Evolutionary conservation across 164 flowering plant species (phyloP).

Genomic region (Magnolia sinica): DNA sequence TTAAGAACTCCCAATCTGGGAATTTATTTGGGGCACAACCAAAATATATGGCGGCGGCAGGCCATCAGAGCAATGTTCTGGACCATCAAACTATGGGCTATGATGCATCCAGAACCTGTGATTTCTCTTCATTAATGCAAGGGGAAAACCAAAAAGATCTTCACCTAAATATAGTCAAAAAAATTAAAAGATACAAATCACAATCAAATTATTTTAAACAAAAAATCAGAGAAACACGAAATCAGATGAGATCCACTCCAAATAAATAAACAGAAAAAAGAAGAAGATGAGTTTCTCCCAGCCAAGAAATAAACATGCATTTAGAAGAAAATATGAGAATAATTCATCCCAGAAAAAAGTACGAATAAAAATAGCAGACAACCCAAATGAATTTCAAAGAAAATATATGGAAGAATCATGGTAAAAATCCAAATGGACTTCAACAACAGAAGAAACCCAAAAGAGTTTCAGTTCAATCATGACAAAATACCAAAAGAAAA

Average conservation of each 20-base stretch:
- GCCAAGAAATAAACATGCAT: background rate
- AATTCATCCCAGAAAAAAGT: background rate
- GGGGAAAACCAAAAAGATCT: too few relatives aligned
- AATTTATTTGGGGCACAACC: background rate
- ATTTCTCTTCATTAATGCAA: too few relatives aligned
- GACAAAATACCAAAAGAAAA: background rate
- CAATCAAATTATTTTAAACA: too few relatives aligned
- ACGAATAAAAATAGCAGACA: background rate
- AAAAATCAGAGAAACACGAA: background rate
- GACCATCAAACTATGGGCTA: too few relatives aligned
- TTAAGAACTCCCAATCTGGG: background rate
- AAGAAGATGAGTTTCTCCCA: background rate
- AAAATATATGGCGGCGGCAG: too few relatives aligned
- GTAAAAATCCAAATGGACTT: background rate
- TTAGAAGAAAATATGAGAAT: background rate
- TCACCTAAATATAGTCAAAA: background rate
- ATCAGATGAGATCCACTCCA: background rate
- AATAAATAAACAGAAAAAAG: too few relatives aligned
- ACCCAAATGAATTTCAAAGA: background rate
- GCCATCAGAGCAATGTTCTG: too few relatives aligned
- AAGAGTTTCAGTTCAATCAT: background rate
- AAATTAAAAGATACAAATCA: too few relatives aligned
- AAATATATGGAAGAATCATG: background rate
- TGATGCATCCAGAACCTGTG: too few relatives aligned
- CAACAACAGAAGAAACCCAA: background rate